phyloP scores from a whole-genome alignment of 148 eudicot species.

The Fagopyrum homotropicum region DNA sequence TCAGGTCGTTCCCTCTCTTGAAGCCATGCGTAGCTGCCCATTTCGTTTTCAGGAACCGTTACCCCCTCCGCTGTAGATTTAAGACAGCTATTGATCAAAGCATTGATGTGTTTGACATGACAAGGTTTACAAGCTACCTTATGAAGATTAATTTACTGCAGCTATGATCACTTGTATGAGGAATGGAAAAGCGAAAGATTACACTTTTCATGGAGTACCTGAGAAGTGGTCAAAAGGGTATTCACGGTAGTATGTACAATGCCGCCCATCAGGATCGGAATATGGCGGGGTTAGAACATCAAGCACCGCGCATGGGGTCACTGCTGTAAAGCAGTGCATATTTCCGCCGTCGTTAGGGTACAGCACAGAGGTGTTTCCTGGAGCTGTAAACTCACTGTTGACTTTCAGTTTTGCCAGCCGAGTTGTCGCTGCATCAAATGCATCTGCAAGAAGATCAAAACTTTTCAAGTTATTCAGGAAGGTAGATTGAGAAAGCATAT shows the following conservation, averaged over 20 bases:
- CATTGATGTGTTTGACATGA: neutral
- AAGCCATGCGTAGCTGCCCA: constrained; percentile 57
- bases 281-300: constrained; percentile 91
- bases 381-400: constrained; percentile 51
- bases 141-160: neutral
- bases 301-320: constrained; percentile 72
- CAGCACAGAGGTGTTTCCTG: constrained; percentile 63
- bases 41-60: constrained; percentile 37
- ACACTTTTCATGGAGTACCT: constrained; percentile 31
- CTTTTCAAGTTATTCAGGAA: neutral
- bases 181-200: neutral
- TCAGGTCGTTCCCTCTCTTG: constrained; percentile 56
- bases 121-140: neutral
- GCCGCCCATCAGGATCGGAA: constrained; percentile 77
- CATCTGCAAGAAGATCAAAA: constrained; percentile 15
- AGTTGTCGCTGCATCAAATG: constrained; percentile 17
- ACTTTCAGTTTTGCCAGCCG: constrained; percentile 67
- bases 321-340: constrained; percentile 83
- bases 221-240: constrained; percentile 41
- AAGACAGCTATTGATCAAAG: neutral
- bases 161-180: neutral
- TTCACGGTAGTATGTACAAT: constrained; percentile 68
- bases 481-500: neutral
- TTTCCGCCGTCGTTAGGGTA: constrained; percentile 87
- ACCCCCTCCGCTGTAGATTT: constrained; percentile 31